Conservation (phyloP, 805 yeast genomes). For the Zygoascus tannicola region DNA sequence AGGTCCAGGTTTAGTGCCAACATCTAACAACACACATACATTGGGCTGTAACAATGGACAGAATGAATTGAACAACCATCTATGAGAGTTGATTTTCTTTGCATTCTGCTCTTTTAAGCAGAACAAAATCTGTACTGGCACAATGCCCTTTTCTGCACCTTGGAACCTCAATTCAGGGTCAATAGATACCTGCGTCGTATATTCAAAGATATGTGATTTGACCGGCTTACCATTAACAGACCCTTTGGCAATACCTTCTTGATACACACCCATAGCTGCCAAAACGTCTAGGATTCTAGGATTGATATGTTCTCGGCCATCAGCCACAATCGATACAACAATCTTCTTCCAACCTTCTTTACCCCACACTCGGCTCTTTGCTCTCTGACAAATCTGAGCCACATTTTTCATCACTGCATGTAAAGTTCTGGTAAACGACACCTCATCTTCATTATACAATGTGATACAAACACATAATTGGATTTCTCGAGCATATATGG, state of each 20-base stretch:
- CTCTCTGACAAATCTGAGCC: slow-evolving; percentile 75
- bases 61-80: slow-evolving; percentile 94
- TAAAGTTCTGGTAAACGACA: slow-evolving; percentile 81
- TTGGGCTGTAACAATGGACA: slow-evolving; percentile 90
- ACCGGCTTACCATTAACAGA: slow-evolving; percentile 87
- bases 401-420: slow-evolving; percentile 91
- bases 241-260: slow-evolving; percentile 94
- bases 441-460: slow-evolving; percentile 95
- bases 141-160: slow-evolving; percentile 81
- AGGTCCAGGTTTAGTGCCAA: slow-evolving; percentile 92
- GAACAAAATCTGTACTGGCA: slow-evolving; percentile 89
- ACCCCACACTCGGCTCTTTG: slow-evolving; percentile 86
- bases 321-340: slow-evolving; percentile 84
- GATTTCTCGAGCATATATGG: slow-evolving; percentile 80
- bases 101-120: slow-evolving; percentile 88
- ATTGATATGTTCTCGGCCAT: slow-evolving; percentile 84
- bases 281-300: slow-evolving; percentile 79
- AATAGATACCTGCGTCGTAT: slow-evolving; percentile 89
- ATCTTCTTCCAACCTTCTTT: slow-evolving; percentile 94
- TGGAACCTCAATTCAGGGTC: slow-evolving; percentile 83
- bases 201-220: slow-evolving; percentile 88
- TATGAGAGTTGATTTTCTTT: slow-evolving; percentile 91
- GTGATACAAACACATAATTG: slow-evolving; percentile 89
- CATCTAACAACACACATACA: slow-evolving; percentile 81
- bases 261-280: slow-evolving; percentile 94